Conservation (phyloP, 2,329 filamentous ascomycete genomes). For the Diplocarpon rosae region DNA sequence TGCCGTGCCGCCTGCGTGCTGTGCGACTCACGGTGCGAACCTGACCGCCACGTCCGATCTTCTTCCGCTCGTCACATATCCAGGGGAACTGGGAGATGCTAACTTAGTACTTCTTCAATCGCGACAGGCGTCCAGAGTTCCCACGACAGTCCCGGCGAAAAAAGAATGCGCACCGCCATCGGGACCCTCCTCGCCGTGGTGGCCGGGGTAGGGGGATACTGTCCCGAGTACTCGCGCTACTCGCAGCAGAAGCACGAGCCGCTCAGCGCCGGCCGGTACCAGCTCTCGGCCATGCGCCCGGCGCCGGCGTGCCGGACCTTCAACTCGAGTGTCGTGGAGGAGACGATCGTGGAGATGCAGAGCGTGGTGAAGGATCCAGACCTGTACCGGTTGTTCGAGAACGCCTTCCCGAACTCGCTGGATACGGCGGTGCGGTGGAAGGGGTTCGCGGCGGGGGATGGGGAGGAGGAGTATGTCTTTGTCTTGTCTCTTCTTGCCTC, state of each 20-base stretch:
- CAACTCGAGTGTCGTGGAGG: constrained; percentile 64
- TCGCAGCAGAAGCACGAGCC: constrained; percentile 52
- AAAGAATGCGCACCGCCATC: neutral
- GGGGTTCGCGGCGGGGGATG: constrained; percentile 44
- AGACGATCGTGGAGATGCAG: constrained; percentile 60
- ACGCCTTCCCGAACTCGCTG: constrained; percentile 64
- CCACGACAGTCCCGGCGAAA: neutral
- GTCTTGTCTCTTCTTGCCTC: too few species aligned
- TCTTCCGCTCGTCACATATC: too few species aligned
- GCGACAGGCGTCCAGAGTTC: neutral
- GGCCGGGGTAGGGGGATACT: constrained; percentile 27
- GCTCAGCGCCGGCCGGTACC: constrained; percentile 63
- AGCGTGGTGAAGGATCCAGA: constrained; percentile 64
- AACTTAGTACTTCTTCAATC: too few species aligned
- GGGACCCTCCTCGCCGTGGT: neutral
- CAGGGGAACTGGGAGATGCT: too few species aligned
- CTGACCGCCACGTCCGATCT: too few species aligned
- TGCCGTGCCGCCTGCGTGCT: too few species aligned
- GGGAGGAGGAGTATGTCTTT: constrained; percentile 45
- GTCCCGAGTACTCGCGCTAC: constrained; percentile 56
- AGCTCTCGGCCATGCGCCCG: constrained; percentile 73
- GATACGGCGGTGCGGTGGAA: constrained; percentile 64
- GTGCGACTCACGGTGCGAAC: too few species aligned
- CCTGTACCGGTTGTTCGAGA: constrained; percentile 58
- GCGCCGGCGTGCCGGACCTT: constrained; percentile 69